These are phyloP conservation scores for Colletotrichum sp. DNA, from an alignment of 2,329 filamentous ascomycete species.

Conservation along the genomic window DNA sequence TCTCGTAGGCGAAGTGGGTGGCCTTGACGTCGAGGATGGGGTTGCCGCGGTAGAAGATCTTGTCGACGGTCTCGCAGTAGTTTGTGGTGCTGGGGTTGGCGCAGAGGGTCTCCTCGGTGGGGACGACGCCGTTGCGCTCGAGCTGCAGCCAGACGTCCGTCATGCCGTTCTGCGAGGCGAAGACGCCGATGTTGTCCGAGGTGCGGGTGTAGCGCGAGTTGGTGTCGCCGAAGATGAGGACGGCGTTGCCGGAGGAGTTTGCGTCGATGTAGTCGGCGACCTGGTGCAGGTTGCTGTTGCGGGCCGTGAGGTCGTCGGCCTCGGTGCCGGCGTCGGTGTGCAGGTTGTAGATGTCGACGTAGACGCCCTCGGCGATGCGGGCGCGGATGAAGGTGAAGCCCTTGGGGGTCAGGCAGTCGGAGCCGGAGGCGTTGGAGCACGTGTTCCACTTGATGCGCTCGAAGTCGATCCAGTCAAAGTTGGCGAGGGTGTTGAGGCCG, in stretches of 20 bases:
- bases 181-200: constrained; percentile 55
- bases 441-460: constrained; percentile 62
- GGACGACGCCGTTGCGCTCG: constrained; percentile 49
- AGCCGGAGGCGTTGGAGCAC: constrained; percentile 59
- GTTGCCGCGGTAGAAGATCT: constrained; percentile 64
- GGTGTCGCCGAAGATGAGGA: constrained; percentile 68
- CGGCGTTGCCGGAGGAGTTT: constrained; percentile 63
- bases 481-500: constrained; percentile 68
- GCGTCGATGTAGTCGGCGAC: constrained; percentile 61
- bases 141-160: constrained; percentile 66
- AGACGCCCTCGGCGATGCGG: constrained; percentile 55
- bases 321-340: constrained; percentile 69
- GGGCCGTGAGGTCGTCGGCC: constrained; percentile 55
- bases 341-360: constrained; percentile 69
- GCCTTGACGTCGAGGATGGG: constrained; percentile 51
- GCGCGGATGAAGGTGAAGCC: constrained; percentile 72
- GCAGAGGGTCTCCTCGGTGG: constrained; percentile 53
- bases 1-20: constrained; percentile 59
- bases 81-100: constrained; percentile 59
- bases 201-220: constrained; percentile 68
- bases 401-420: constrained; percentile 72
- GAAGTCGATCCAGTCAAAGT: constrained; percentile 61
- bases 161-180: constrained; percentile 56
- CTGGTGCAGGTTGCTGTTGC: constrained; percentile 65
- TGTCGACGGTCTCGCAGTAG: constrained; percentile 71